Conservation (phyloP, 495 filamentous ascomycete genomes). For the Alectoria sarmentosa region DNA sequence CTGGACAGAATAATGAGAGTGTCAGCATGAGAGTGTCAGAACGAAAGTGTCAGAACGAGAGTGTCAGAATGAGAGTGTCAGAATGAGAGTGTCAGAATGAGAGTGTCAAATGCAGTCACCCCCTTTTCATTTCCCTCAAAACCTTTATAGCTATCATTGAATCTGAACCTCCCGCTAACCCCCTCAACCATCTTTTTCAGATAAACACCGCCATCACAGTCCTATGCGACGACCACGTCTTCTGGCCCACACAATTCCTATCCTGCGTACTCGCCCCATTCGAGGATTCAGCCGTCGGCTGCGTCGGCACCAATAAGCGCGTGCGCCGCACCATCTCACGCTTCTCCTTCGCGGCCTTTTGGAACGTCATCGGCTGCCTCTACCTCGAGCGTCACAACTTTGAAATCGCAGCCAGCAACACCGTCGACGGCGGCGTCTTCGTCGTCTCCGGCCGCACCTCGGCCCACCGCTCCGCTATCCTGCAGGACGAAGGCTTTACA, state of each 20-base stretch:
- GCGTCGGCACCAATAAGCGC: constrained; percentile 47
- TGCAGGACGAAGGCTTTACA: constrained; percentile 39
- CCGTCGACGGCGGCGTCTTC: constrained; percentile 49
- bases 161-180: too few species aligned
- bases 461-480: constrained; percentile 41
- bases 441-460: constrained; percentile 49
- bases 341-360: constrained; percentile 32
- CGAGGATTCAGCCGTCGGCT: constrained; percentile 40
- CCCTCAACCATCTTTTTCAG: not conserved
- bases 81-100: too few species aligned
- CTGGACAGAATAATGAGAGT: too few species aligned
- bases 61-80: not conserved
- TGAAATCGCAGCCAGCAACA: constrained; percentile 46
- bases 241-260: constrained; percentile 42
- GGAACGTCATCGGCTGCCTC: constrained; percentile 45
- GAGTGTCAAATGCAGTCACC: too few species aligned
- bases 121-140: not conserved
- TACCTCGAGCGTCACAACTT: constrained; percentile 55
- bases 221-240: constrained; percentile 49
- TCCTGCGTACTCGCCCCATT: constrained; percentile 45
- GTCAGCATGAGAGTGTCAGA: too few species aligned
- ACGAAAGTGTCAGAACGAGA: not conserved
- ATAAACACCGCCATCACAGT: constrained; percentile 38
- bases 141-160: not conserved
- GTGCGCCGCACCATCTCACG: constrained; percentile 33